Conservation (phyloP, 2,329 filamentous ascomycete species). For the Colletotrichum neosansevieriae region DNA sequence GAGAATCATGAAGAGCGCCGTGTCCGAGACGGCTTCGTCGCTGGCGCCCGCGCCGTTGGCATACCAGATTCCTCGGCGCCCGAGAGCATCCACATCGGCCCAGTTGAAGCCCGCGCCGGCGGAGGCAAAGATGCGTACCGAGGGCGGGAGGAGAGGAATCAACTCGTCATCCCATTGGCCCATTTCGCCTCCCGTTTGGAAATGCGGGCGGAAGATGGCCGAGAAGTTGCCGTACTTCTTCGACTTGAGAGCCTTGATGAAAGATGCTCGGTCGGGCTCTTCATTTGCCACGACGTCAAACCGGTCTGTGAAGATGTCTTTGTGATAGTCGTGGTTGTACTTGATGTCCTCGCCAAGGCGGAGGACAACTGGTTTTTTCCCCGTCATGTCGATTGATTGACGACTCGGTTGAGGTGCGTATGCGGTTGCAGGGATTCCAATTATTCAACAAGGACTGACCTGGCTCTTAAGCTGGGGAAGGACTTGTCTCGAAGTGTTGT, state of each 20-base stretch:
- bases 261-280: conserved; percentile 50
- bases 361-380: conserved; percentile 52
- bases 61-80: conserved; percentile 54
- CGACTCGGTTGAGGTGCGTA: neutral
- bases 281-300: conserved; percentile 56
- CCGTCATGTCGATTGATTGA: neutral
- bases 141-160: conserved; percentile 63
- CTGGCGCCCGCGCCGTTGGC: conserved; percentile 57
- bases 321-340: conserved; percentile 58
- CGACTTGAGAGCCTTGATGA: conserved; percentile 56
- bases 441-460: neutral
- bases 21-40: conserved; percentile 58
- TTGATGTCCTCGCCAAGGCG: conserved; percentile 61
- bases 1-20: conserved; percentile 56
- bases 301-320: conserved; percentile 51
- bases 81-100: conserved; percentile 65
- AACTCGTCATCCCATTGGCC: conserved; percentile 70
- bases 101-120: conserved; percentile 74
- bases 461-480: neutral
- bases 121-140: conserved; percentile 68
- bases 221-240: conserved; percentile 47
- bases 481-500: neutral
- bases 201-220: conserved; percentile 68
- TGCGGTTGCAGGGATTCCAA: neutral
- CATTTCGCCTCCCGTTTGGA: conserved; percentile 73